Evolutionary conservation across 1,284 basidiomycete genomes (phyloP), one percentile per base, ranked within the genome.

Genomic region (Trichosporon sp.): DNA sequence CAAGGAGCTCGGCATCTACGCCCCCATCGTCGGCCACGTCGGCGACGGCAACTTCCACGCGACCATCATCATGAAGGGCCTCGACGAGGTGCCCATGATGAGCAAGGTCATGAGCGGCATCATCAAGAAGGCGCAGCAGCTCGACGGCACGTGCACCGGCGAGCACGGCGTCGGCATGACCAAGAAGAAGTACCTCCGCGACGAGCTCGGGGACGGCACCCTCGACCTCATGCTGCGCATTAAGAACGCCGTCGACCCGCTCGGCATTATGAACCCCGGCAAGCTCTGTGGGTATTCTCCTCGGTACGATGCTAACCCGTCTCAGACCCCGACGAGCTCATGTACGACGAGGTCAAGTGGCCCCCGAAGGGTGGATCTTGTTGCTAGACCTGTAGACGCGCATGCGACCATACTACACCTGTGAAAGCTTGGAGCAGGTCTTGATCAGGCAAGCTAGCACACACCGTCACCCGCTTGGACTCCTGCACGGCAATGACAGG

Each of bases 151-250:
- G 7, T 84, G 83, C 67, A 85, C 84, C 2, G 92, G 92, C 5
- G 73, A 94, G 77, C 92, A 94, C 76, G 92, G 92, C 2, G 88
- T 93, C 18, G 91, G 92, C 1, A 83, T 92, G 21, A 91, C 90
- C n/a, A 92, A 92, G 84, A 89, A 75, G 71, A 73, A 70, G 64
- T 86, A 83, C 71, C 86, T 94, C 0, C 78, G 84, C 13, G 85
- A 88, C 47, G 92, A 94, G 80, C 87, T 94, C 1, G 92, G 92
- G 1, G 85, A 86, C 67, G 88, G 87, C 8, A 92, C 91, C 0
- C 87, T 93, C 11, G 86, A 86, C 47, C 84, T 93, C 18, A 92
- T 93, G 92, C 87, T 87, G 78, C 87, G 85, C 1, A 86, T 93
- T 72, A 94, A 93, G 80, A 83, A 81, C 35, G 85, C 88, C 2